phyloP scores from a whole-genome alignment of 2,329 filamentous ascomycete species.

The Cladosporium sp. region DNA sequence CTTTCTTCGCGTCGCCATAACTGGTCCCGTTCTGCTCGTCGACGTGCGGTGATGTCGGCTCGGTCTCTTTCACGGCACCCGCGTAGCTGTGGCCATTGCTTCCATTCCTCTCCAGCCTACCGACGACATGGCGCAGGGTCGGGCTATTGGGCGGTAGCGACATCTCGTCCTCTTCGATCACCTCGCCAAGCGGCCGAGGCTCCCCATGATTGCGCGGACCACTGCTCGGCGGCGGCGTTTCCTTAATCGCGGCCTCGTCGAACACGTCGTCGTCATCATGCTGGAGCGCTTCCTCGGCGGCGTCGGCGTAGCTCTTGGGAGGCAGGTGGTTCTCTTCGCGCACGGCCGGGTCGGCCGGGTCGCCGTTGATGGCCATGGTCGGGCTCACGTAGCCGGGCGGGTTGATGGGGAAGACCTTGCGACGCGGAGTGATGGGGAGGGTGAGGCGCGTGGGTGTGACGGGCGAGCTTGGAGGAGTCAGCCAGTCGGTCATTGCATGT shows the following conservation, averaged over 20 bases:
- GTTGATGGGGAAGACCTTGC: slow-evolving; percentile 7
- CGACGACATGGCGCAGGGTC: slow-evolving; percentile 17
- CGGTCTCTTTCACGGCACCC: slow-evolving; percentile 7
- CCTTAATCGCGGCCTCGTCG: slow-evolving; percentile 29
- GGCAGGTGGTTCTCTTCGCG: slow-evolving; percentile 34
- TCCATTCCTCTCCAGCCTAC: slow-evolving; percentile 8
- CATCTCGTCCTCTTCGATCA: slow-evolving; percentile 29
- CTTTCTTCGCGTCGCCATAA: slow-evolving; percentile 21
- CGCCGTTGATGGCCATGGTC: slow-evolving; percentile 36
- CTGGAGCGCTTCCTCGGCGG: slow-evolving; percentile 28
- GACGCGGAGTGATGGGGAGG: slow-evolving; percentile 2
- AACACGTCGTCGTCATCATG: slow-evolving; percentile 19
- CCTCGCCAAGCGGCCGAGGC: slow-evolving; percentile 28
- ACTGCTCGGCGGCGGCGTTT: slow-evolving; percentile 25
- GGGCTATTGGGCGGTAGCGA: slow-evolving; percentile 25
- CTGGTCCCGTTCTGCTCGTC: slow-evolving; percentile 16
- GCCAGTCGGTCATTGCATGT: slow-evolving; percentile 4
- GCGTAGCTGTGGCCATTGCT: neutral
- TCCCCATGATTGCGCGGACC: slow-evolving; percentile 22
- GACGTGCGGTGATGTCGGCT: slow-evolving; percentile 5
- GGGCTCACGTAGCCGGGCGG: slow-evolving; percentile 6
- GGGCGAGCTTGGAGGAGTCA: slow-evolving; percentile 6
- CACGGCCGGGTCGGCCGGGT: slow-evolving; percentile 36
- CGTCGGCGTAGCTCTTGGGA: slow-evolving; percentile 41
- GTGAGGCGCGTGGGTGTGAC: slow-evolving; percentile 1